Base-by-base conservation (phyloP, 176 grass and related monocot species). In the Paspalum notatum region DNA sequence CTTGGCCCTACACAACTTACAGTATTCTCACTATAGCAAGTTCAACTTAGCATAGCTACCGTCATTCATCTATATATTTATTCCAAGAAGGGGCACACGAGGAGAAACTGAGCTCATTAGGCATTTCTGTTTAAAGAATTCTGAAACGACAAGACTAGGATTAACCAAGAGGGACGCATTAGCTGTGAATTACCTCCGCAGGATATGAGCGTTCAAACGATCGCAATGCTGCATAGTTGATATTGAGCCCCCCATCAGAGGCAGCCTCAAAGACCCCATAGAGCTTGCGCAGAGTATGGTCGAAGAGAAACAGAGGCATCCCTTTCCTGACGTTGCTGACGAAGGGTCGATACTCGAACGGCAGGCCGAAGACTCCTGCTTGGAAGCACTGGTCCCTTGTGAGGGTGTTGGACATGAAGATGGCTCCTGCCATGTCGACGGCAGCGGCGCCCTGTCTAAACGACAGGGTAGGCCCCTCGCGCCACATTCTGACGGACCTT, bases 261-360 rank as follows among this genome's bases (percentile, higher is more conserved):
- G 73, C 47, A 26, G 91, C 91, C 85, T 88, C 68, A 17, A 91
- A 93, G 50, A 91, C 88, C 3, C 91, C 91, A 3, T 86, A 88
- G 47, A 93, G 82, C 21, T 76, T 85, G 15, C 88, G 84, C 3
- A 79, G 63, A 4, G 54, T 80, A 70, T 89, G 20, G 53, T 93
- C 88, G 32, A 93, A 93, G 12, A 93, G 88, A 75, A 93, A 91
- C 70, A 93, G 68, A 75, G 78, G 76, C 91, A 91, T 93, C 24
- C 82, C 73, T 49, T 76, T 41, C 42, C 43, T 91, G 24, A 93
- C 69, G n/a, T 42, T 76, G 39, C 48, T 46, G 49, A 93, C 82
- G 47, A 93, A 90, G 68, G 6, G 48, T 12, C 70, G 41, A 20
- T 76, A 85, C 58, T 74, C 76, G 6, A 79, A 44, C 0, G 88